Evolutionary conservation across 2,329 filamentous ascomycete genomes (phyloP), one percentile per base, ranked within the genome.

Genomic region (Calonectria montana): DNA sequence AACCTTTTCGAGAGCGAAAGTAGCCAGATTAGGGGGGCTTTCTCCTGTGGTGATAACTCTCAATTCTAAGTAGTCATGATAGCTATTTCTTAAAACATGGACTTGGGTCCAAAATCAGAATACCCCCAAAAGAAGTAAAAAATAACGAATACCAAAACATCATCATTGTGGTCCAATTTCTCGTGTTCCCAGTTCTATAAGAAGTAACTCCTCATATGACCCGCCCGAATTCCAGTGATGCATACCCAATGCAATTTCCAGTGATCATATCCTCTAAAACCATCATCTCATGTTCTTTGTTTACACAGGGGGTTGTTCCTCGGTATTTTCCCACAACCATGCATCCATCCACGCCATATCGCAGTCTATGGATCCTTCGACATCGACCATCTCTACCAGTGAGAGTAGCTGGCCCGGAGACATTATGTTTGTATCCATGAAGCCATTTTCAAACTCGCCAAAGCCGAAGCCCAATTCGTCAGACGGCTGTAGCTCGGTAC

Each of bases 11-110:
- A 78, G 12, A 72, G 74, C 8, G 72, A 78, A 2, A 67, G 50
- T 6, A 78, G 77, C 53, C 67, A 73, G 4, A 73, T 82, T 15
- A 70, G 77, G 1, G 80, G 81, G 1, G 75, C 77, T 4, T 83
- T 83, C 67, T 81, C 80, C 1, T 83, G 81, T 35, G 81, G 80
- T 10, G 81, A 83, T 39, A 83, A 83, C 74, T 80, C 78, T 12
- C 69, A 78, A 25, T 77, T 81, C 50, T 81, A 43, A 59, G 21
- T 2, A 25, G 3, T 21, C 23, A 2, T 18, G 5, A 16, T 57
- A 27, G 31, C 18, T 4, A 2, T 59, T 12, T 5, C 6, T 21
- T 21, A 23, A 18, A 9, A 12, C n/a, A 3, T 47, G 43, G 9
- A 18, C 9, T 47, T 47, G 23, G n/a, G 23, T 23, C 21, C n/a